A percentile compares a stretch with the other conserved stretches of the same genome.
These are phyloP conservation scores for Phialocephala sp. DNA, from an alignment of 2,329 filamentous ascomycete species.

Conservation along the genomic window DNA sequence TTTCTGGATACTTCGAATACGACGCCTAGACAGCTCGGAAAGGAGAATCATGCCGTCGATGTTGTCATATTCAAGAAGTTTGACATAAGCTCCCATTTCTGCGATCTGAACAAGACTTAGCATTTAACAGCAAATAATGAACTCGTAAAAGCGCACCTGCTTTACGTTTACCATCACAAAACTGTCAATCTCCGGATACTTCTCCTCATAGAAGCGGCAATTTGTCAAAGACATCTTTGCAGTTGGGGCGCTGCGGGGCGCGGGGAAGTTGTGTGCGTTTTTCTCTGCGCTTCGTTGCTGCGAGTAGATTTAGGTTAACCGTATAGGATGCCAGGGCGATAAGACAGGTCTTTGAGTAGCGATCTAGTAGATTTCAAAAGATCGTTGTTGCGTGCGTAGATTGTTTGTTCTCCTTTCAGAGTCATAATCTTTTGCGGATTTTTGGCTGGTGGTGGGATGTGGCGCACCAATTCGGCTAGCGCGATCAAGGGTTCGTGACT, in stretches of 20 bases:
- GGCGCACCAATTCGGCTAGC: background rate
- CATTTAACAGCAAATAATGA: slow-evolving; percentile 12
- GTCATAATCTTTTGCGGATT: slow-evolving; percentile 29
- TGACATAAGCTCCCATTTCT: slow-evolving; percentile 99
- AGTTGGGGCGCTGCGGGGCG: slow-evolving; percentile 23
- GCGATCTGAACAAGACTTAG: slow-evolving; percentile 69
- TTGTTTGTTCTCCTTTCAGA: slow-evolving; percentile 15
- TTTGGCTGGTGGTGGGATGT: slow-evolving; percentile 22
- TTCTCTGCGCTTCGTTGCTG: slow-evolving; percentile 31
- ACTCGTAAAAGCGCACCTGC: slow-evolving; percentile 66
- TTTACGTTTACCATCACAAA: slow-evolving; percentile 99
- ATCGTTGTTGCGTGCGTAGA: background rate
- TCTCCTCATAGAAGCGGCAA: slow-evolving; percentile 97
- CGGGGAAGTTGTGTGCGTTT: slow-evolving; percentile 12
- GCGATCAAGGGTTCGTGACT: too few relatives aligned
- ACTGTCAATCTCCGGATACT: slow-evolving; percentile 97
- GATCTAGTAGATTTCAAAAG: background rate
- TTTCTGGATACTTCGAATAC: slow-evolving; percentile 99
- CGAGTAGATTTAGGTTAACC: background rate
- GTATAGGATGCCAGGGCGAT: background rate
- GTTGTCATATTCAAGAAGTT: slow-evolving; percentile 99
- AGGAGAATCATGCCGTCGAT: slow-evolving; percentile 99
- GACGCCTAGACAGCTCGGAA: slow-evolving; percentile 94
- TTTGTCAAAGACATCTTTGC: slow-evolving; percentile 89
- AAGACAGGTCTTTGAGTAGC: background rate